Evolutionary conservation across 176 grass and related monocot genomes (phyloP), one percentile per base, ranked within the genome.

Genomic region (Coix lacrymajobi): DNA sequence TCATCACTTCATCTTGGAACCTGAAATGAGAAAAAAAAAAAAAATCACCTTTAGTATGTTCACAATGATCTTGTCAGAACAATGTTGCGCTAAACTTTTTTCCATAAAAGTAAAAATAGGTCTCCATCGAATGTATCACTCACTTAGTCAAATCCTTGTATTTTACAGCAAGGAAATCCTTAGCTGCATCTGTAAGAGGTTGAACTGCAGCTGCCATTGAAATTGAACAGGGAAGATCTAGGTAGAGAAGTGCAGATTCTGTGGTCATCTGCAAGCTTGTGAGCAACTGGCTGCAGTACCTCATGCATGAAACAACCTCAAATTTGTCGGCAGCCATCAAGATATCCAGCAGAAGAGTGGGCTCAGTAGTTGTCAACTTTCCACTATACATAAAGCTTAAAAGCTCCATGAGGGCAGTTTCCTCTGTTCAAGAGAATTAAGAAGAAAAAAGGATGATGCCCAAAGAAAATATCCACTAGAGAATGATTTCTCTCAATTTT

Each of bases 281-380:
- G 46, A 98, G 85, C 87, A 95, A 86, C 63, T 98, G 92, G 74
- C 87, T 90, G 81, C 96, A 98, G 73, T 98, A 66, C 64, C 92
- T 84, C 90, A 98, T 98, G 88, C 96, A 98, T 30, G 96, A 98
- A 81, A 82, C 85, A 52, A 98, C 96, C 89, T 98, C 92, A 52
- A 98, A 98, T 71, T 98, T 95, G 79, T 98, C 96, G 3, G 96
- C 92, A 54, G 90, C 88, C 92, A 97, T 94, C 68, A 97, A 71
- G 70, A 97, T 86, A 78, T 94, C 94, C 51, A 97, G 71, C 52
- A 97, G 79, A 83, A 92, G 83, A 16, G 85, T 66, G 9, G 92
- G 85, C 30, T 90, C 88, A 69, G 72, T 75, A 79, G 94, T 86
- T 66, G 88, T 87, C 41, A 97, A 77, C 72, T 97, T 97, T 38